Base-by-base conservation (phyloP, 2,329 filamentous ascomycete genomes). In the Arthrobotrys megalospora region DNA sequence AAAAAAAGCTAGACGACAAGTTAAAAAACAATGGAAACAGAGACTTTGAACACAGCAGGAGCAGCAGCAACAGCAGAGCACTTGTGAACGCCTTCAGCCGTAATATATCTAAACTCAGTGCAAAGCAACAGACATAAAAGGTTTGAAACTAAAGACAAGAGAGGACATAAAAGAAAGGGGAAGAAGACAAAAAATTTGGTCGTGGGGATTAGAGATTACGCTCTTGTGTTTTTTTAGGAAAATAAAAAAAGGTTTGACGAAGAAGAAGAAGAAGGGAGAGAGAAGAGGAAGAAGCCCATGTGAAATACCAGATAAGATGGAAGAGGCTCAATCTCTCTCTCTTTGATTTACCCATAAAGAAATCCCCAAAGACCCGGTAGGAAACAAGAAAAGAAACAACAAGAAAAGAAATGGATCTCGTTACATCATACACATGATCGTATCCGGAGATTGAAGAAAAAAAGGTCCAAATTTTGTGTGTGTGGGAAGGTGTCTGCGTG, bases 381-480 rank as follows among this genome's bases (percentile, higher is more conserved):
- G 47, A 43, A 64, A 60, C n/a, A 62, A 10, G 21, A 11, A 48
- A 38, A 38, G 34, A 66, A 66, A 60, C 34, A 58, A 19, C 19
- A 62, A 38, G 16, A 50, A 11, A 32, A 43, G 38, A 58, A 66
- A 52, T 14, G 43, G 45, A 52, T 45, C 71, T 76, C 63, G 71
- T 76, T 76, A 68, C 66, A 68, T 67, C 71, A 68, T 76, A 76
- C 63, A 68, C 45, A 75, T 66, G 55, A 72, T 67, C 64, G 48
- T 67, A 53, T 50, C 36, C 34, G 5, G 34, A 69, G 73, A 52
- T 58, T 53, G 45, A 16, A 63, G 62, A 12, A 58, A 34, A 60
- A 14, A 43, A 43, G 48, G 34, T 50, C 52, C 41, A 48, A 58
- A 47, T 64, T 48, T 53, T 55, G n/a, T 64, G 50, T 52, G 67